Base-by-base conservation (phyloP, 2,329 filamentous ascomycete species). In the Leptographium flavum region DNA sequence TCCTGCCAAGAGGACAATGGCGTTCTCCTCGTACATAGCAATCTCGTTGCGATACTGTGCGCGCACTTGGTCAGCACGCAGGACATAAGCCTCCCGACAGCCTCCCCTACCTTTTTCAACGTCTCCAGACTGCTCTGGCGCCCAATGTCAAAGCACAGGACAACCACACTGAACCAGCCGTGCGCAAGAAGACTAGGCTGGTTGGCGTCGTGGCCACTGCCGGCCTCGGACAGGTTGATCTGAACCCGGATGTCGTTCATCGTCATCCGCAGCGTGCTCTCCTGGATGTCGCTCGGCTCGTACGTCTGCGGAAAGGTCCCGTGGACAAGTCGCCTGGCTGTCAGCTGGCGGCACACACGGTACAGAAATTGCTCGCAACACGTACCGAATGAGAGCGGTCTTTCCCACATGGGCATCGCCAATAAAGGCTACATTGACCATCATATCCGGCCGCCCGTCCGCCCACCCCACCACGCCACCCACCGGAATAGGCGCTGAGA, bases 151-250 rank as follows among this genome's bases (percentile, higher is more conserved):
- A 43, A 52, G 32, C 52, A 53, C 30, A 52, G 15, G 3, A 53
- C 49, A 4, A 52, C 52, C n/a, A 55, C 48, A 22, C 52, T 52
- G 47, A 43, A 53, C 50, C 49, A 55, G 21, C 47, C 46, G 1
- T 51, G 35, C 1, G 49, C 50, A 13, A 55, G 35, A 3, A 52
- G 39, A 37, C 46, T 50, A 14, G 50, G 47, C 32, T 48, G 46
- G 4, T 17, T 14, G 3, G 45, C 36, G 19, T 49, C 35, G 2
- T 45, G 46, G 5, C 32, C 46, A 32, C 52, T 51, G 17, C 50
- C 50, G 17, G 42, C 49, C 37, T 53, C 52, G 1, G 46, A 46
- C 11, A 53, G 30, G 32, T 49, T 49, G 27, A 50, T 27, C 43
- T 52, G 43, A n/a, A 52, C 43, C 3, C 46, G 48, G 5, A 30